phyloP scores from a whole-genome alignment of 805 yeast species.

The Candida quercuum region DNA sequence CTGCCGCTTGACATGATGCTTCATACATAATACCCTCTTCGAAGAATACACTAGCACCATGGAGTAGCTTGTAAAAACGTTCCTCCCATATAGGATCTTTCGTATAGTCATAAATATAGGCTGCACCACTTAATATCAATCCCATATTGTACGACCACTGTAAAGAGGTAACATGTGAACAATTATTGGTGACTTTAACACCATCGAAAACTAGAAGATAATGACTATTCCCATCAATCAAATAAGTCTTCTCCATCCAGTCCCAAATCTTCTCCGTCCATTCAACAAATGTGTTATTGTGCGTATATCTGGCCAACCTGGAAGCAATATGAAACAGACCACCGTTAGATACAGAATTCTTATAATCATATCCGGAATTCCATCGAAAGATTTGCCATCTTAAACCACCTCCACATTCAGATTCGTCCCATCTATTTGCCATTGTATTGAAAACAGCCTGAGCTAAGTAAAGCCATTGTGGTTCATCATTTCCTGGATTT shows the following conservation, averaged over 20 bases:
- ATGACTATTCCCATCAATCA: conserved; percentile 26
- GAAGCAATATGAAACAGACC: conserved; percentile 85
- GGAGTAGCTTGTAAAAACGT: conserved; percentile 50
- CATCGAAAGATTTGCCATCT: conserved; percentile 96
- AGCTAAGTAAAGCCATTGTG: conserved; percentile 78
- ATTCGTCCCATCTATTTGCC: conserved; percentile 89
- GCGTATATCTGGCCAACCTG: conserved; percentile 77
- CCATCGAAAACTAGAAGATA: conserved; percentile 56
- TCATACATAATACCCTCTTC: conserved; percentile 60
- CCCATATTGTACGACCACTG: conserved; percentile 92
- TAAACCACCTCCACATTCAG: conserved; percentile 78
- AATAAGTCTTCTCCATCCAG: conserved; percentile 60
- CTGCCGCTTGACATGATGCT: conserved; percentile 69
- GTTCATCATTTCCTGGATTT: conserved; percentile 53
- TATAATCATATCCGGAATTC: conserved; percentile 92
- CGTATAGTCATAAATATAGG: conserved; percentile 74
- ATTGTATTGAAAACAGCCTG: conserved; percentile 90
- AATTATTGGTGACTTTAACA: conserved; percentile 51
- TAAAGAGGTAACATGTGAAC: conserved; percentile 49
- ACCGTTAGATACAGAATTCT: conserved; percentile 88
- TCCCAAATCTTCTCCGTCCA: conserved; percentile 75
- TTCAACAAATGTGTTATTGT: conserved; percentile 64
- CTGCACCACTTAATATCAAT: conserved; percentile 70
- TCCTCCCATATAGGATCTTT: conserved; percentile 58
- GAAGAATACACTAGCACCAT: conserved; percentile 56